A percentile compares a stretch with the other conserved stretches of the same genome.
Conservation (phyloP, 768 basidiomycete species). For the Rhizopogon salebrosus region DNA sequence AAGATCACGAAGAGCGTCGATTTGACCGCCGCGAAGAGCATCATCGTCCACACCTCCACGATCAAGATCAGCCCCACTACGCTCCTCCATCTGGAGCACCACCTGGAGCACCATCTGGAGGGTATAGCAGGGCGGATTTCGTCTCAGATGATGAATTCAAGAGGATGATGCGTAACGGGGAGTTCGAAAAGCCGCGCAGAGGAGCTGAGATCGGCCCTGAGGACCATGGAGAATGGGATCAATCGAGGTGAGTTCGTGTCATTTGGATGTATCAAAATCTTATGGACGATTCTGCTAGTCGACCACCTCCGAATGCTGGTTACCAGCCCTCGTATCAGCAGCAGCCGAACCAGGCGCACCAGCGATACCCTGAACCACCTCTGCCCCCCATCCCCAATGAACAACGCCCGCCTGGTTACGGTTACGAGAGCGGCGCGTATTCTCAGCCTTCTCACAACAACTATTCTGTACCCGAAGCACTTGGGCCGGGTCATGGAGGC, state of each 20-base stretch:
- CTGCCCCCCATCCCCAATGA: neutral
- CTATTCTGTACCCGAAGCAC: neutral
- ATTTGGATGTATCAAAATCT: neutral
- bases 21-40: neutral
- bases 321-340: slow-evolving; percentile 1
- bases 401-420: neutral
- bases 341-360: neutral
- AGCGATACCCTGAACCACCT: neutral
- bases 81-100: slow-evolving; percentile 1
- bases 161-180: slow-evolving; percentile 15
- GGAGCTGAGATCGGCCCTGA: neutral
- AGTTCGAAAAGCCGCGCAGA: neutral
- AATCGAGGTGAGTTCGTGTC: neutral
- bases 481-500: neutral
- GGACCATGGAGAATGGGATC: slow-evolving; percentile 4
- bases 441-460: neutral
- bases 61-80: neutral
- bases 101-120: slow-evolving; percentile 9
- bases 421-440: neutral
- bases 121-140: slow-evolving; percentile 20
- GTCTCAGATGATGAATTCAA: slow-evolving; percentile 22
- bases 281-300: neutral
- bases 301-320: slow-evolving; percentile 7
- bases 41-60: neutral
- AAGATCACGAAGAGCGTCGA: neutral